These are phyloP conservation scores for Nannizziopsis barbatae DNA, from an alignment of 2,329 filamentous ascomycete species.

Conservation along the genomic window DNA sequence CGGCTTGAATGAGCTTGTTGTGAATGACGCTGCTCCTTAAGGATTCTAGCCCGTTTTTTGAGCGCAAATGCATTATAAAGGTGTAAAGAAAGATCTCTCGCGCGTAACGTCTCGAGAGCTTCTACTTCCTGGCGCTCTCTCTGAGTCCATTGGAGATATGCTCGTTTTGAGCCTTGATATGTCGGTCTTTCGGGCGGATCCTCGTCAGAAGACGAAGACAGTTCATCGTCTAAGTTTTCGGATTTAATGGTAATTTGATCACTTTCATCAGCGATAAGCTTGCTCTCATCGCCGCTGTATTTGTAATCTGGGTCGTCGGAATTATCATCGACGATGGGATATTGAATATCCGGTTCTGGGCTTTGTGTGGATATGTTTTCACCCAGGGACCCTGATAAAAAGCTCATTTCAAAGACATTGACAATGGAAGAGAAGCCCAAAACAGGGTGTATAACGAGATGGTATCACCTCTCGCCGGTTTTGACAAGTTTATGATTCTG, in stretches of 20 bases:
- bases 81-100: constrained; percentile 60
- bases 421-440: too few species aligned
- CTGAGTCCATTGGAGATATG: constrained; percentile 79
- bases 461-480: too few species aligned
- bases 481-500: too few species aligned
- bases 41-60: constrained; percentile 39
- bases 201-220: constrained; percentile 7
- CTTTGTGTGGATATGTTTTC: not conserved
- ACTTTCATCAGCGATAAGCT: not conserved
- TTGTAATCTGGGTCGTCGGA: constrained; percentile 9
- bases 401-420: too few species aligned
- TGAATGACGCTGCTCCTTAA: not conserved
- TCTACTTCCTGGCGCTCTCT: constrained; percentile 61
- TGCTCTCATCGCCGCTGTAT: constrained; percentile 16
- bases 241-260: constrained; percentile 2
- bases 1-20: too few species aligned
- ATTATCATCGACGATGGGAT: constrained; percentile 1
- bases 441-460: too few species aligned
- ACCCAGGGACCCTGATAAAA: not conserved
- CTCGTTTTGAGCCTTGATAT: constrained; percentile 55
- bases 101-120: constrained; percentile 52
- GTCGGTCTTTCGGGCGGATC: constrained; percentile 36
- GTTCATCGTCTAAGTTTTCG: constrained; percentile 6
- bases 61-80: constrained; percentile 67
- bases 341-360: not conserved